Evolutionary conservation across 805 yeast species (phyloP).

Genomic region (Candida ipomoeae): DNA sequence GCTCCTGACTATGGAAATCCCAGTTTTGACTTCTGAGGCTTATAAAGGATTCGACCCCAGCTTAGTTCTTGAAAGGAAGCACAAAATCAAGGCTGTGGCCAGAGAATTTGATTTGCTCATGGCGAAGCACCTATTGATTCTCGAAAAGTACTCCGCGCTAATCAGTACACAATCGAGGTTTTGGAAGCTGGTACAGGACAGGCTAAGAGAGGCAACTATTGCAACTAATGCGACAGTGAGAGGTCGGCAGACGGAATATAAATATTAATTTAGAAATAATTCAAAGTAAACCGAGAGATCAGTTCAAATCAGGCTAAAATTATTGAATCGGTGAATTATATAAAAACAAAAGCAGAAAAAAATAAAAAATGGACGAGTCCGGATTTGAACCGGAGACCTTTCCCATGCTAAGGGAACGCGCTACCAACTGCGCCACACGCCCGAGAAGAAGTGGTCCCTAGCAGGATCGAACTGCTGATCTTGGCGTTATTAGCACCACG

Average conservation of each 20-base stretch:
- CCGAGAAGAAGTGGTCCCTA: constrained; percentile 62
- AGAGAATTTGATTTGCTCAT: constrained; percentile 20
- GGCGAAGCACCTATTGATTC: constrained; percentile 27
- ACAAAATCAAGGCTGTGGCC: constrained; percentile 14
- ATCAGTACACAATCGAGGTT: constrained; percentile 22
- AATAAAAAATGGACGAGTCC: constrained; percentile 58
- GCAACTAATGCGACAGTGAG: background rate
- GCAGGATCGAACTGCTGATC: constrained; percentile 89
- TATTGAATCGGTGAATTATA: background rate
- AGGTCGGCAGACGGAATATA: background rate
- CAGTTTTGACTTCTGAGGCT: constrained; percentile 6
- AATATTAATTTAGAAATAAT: constrained; percentile 15
- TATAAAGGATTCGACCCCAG: constrained; percentile 2
- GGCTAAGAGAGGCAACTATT: constrained; percentile 4
- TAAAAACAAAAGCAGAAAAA: constrained; percentile 26
- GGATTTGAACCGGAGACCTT: constrained; percentile 79
- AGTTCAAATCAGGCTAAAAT: too few species aligned
- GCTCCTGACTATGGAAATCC: constrained; percentile 22
- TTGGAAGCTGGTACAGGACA: constrained; percentile 25
- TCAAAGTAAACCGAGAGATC: too few species aligned
- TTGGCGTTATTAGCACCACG: constrained; percentile 53
- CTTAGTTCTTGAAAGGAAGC: background rate
- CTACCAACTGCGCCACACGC: constrained; percentile 84
- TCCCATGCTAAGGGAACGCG: constrained; percentile 80
- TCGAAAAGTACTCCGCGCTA: constrained; percentile 24